Evolutionary conservation across 768 basidiomycete genomes (phyloP).

Genomic region (Tulasnella sp.): DNA sequence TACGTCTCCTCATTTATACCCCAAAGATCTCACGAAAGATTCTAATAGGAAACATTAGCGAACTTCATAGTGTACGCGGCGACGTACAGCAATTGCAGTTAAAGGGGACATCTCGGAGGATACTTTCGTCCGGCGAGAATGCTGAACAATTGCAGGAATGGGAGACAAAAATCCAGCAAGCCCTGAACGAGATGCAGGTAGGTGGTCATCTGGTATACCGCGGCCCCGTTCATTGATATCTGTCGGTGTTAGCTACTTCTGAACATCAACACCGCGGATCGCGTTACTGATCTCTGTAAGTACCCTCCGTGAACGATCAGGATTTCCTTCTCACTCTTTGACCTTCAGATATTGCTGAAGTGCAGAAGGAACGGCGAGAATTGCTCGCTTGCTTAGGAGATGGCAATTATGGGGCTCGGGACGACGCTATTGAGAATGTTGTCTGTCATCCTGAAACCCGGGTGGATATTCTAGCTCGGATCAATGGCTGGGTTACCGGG

Average conservation of each 20-base stretch:
- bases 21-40: neutral
- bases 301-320: neutral
- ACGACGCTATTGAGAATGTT: neutral
- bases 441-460: neutral
- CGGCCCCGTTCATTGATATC: neutral
- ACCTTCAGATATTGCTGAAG: neutral
- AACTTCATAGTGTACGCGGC: neutral
- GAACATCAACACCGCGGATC: neutral
- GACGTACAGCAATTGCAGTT: neutral
- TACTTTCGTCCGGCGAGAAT: neutral
- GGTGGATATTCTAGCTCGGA: neutral
- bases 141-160: neutral
- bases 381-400: neutral
- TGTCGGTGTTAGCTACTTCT: neutral
- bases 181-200: neutral
- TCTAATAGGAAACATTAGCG: neutral
- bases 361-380: neutral
- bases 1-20: neutral
- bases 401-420: neutral
- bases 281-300: neutral
- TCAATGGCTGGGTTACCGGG: neutral
- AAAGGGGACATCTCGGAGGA: neutral
- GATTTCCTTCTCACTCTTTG: neutral
- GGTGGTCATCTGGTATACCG: neutral
- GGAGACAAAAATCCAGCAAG: neutral